These are phyloP conservation scores for Hypoxylon sp. DNA, from an alignment of 2,329 filamentous ascomycete species.

Conservation along the genomic window DNA sequence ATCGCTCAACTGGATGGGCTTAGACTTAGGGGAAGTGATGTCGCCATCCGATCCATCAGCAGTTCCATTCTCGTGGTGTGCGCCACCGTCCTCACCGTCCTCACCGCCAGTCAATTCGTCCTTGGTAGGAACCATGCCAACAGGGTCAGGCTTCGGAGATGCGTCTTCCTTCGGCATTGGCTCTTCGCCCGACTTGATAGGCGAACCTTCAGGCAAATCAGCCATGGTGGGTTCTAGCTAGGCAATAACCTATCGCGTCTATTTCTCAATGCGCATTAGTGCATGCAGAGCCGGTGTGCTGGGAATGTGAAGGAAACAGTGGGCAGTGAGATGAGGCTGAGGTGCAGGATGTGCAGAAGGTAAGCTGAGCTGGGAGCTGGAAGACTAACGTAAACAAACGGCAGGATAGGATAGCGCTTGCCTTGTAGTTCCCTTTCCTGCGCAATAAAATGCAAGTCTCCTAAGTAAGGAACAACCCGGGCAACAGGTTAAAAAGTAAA, in stretches of 20 bases:
- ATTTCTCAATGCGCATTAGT: constrained; percentile 28
- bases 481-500: background rate
- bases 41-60: constrained; percentile 11
- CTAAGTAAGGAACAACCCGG: background rate
- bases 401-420: background rate
- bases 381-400: background rate
- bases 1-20: constrained; percentile 10
- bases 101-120: constrained; percentile 29
- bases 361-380: background rate
- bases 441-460: background rate
- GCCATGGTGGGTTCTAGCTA: constrained; percentile 17
- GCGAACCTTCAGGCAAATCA: constrained; percentile 19
- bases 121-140: constrained; percentile 5
- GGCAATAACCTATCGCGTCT: constrained; percentile 11
- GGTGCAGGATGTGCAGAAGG: constrained; percentile 16
- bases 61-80: constrained; percentile 13
- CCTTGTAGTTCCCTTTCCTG: background rate
- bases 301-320: constrained; percentile 21
- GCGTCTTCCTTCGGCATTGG: constrained; percentile 8
- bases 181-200: constrained; percentile 15
- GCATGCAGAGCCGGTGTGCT: constrained; percentile 18
- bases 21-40: constrained; percentile 2
- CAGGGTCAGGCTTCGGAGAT: constrained; percentile 13
- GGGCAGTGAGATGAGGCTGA: constrained; percentile 37
- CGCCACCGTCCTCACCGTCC: constrained; percentile 27